Evolutionary conservation across 306 rosid species (phyloP), one percentile per base, ranked within the genome.

Genomic region (Canavalia gladiata): DNA sequence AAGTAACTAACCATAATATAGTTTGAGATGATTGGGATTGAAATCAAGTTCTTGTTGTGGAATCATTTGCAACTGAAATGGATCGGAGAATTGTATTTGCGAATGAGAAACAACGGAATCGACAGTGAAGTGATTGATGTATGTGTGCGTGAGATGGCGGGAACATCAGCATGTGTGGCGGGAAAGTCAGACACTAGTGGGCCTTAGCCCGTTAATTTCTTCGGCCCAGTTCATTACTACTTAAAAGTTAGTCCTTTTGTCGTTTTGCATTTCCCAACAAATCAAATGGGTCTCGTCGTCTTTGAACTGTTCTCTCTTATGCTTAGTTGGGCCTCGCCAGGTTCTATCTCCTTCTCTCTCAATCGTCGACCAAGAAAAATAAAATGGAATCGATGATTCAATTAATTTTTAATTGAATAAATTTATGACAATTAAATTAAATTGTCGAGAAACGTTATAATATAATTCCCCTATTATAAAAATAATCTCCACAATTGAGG

Each of bases 1-100:
- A 43, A 8, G 30, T 8, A 43, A 8, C 75, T 28, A 88, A 94
- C 97, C 91, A 46, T 92, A 94, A 58, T 89, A 92, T 50, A 87
- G 66, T 82, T 88, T 88, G 76, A 92, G 91, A 34, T 45, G 30
- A 71, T 28, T 64, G 60, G 11, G 55, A 42, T 82, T 75, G 59
- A 80, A 80, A 1, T 50, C 58, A 0, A 39, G 33, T 62, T 80
- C 79, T 39, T 80, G 84, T 41, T 80, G 49, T 5, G 73, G 67
- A 0, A 28, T 51, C 84, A 72, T 72, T 42, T 35, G 56, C 8
- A 31, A 45, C 10, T 41, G 12, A 31, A 47, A 46, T 30, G 8
- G 25, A 18, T 30, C 1, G 25, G 9, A 69, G 29, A 69, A 45
- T 68, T 28, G 74, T 1, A 30, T 29, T 45, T 30, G 58, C 28